These are phyloP conservation scores for Eremothecium gossypii DNA, from an alignment of 1,139 yeast genomes.

Conservation along the genomic window DNA sequence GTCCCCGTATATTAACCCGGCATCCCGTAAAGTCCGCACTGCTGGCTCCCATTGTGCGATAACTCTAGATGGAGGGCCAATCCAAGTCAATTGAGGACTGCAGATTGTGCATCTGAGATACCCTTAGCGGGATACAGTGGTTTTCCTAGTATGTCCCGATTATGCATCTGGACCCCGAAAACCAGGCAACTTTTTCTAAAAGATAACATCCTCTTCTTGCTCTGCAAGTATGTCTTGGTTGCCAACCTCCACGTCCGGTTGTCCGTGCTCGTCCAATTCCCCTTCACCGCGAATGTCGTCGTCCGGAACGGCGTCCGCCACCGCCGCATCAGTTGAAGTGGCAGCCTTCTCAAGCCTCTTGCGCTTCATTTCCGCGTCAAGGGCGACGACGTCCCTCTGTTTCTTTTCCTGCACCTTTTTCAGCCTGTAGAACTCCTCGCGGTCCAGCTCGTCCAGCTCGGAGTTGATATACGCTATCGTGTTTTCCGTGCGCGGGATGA, in stretches of 20 bases:
- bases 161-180: background rate
- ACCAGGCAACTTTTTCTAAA: conserved; percentile 19
- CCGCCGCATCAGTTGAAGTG: conserved; percentile 7
- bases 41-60: too few relatives aligned
- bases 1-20: too few relatives aligned
- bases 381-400: conserved; percentile 42
- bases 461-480: conserved; percentile 90
- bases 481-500: conserved; percentile 94
- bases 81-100: too few relatives aligned
- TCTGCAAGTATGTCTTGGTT: conserved; percentile 32
- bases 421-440: conserved; percentile 94
- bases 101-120: too few relatives aligned
- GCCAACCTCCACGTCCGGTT: conserved; percentile 6
- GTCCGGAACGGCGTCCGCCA: conserved; percentile 8
- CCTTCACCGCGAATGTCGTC: conserved; percentile 4
- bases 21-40: too few relatives aligned
- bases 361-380: conserved; percentile 30
- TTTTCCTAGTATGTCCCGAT: too few relatives aligned
- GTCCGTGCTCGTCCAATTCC: conserved; percentile 2
- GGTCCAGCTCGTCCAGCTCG: conserved; percentile 92
- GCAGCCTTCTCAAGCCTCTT: conserved; percentile 15
- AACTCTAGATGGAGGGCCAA: too few relatives aligned
- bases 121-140: too few relatives aligned
- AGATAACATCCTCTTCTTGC: conserved; percentile 43
- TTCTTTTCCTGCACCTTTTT: conserved; percentile 94